Base-by-base conservation (phyloP, 1,284 basidiomycete genomes). In the Ustilago loliicola region DNA sequence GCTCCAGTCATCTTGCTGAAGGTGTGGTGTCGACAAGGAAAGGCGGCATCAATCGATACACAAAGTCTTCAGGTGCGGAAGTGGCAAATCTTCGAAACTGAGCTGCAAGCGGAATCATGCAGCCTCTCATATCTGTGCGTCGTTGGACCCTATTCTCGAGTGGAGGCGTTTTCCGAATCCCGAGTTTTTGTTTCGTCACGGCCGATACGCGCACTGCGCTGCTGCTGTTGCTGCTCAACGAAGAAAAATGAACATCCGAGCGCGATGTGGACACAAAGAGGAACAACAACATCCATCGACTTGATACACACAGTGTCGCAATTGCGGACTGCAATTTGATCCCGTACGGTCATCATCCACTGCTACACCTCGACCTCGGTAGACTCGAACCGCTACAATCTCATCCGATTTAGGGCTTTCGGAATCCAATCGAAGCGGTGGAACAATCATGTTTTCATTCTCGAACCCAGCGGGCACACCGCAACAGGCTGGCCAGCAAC, bases 371-470 rank as follows among this genome's bases (percentile, higher is more conserved):
- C 6, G n/a, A 17, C 30, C 21, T 36, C 52, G 11, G 10, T 54
- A 30, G 32, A 21, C 1, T 8, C 15, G 30, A 29, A 32, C 42
- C 11, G 11, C 17, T 19, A 19, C 38, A 6, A 40, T 19, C 38
- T 40, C 3, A 6, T 40, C 17, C 17, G 11, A 9, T 40, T 10
- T 19, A 6, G 17, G 38, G 11, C 38, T 6, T 15, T 5, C 15
- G 7, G 7, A 8, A 6, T 19, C 10, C 8, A 6, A 21, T 11
- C 9, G 13, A 11, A n/a, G 9, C 19, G 47, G 42, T 19, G 42
- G 19, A 34, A 19, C 15, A 15, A 47, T 17, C 58, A 74, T 72
- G 70, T 74, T 78, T 59, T 73, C 71, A 10, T 75, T 72, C 53
- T 63, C 60, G 36, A 75, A 69, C 54, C 23, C 51, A 27, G 56